Evolutionary conservation across 2,329 filamentous ascomycete genomes (phyloP), one percentile per base, ranked within the genome.

Genomic region (Cercospora zeae-maydis): DNA sequence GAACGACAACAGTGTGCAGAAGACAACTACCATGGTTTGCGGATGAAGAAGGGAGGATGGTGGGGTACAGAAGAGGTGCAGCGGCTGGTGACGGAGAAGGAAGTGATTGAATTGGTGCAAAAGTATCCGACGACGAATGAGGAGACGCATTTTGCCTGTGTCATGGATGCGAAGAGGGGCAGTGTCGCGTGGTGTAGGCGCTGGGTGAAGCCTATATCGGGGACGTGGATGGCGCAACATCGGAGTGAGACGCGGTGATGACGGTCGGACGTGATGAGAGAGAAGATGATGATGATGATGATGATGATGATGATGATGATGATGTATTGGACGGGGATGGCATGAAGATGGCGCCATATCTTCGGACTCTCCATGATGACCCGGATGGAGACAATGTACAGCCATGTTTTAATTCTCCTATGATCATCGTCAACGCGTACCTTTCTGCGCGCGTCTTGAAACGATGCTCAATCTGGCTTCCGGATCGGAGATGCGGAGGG

Each of bases 61-160:
- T 16, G 49, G 27, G 6, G 14, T 14, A 13, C 10, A 11, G 31
- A 19, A 53, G n/a, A 13, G 7, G 27, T 27, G 6, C 49, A 19
- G 68, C 64, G 47, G 70, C 78, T 54, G 63, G 68, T 71, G 49
- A 74, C 63, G 31, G 73, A 68, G 63, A 71, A 74, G 9, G 75
- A 78, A 31, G 68, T 86, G 2, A 73, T 78, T 1, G 67, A 73
- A 10, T 84, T 84, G 84, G 74, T 86, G 8, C 75, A 75, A 21
- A 75, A 74, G 13, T 83, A 80, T 63, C 85, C 85, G 0, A 82
- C 83, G 3, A 79, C 79, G 14, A 87, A 86, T 68, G 81, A 85
- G 60, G 77, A 76, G 36, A 86, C 84, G 1, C 84, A 88, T 73
- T 88, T 83, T 72, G 79, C 80, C 3, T 79, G 80, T 19, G 74